phyloP scores from a whole-genome alignment of 2,329 filamentous ascomycete species.

The Lasiodiplodia hormozganensis region DNA sequence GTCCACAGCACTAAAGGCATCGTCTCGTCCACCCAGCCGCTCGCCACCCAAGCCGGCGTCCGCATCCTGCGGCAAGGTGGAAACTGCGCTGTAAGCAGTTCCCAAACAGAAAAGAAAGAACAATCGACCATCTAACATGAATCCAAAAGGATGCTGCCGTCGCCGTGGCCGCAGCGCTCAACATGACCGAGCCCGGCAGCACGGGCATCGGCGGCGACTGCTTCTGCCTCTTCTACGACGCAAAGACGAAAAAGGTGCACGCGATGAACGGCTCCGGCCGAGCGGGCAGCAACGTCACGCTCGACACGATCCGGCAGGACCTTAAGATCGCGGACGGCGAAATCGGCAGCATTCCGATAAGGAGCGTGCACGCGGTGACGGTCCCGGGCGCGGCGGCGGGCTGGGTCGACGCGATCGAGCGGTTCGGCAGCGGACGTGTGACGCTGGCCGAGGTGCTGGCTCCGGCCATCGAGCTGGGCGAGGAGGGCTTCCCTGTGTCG shows the following conservation, averaged over 20 bases:
- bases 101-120: background rate
- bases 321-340: conserved; percentile 69
- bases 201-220: conserved; percentile 97
- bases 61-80: conserved; percentile 85
- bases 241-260: conserved; percentile 78
- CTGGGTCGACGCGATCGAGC: conserved; percentile 88
- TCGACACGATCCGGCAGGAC: conserved; percentile 73
- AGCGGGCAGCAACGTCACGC: conserved; percentile 70
- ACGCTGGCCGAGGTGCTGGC: conserved; percentile 76
- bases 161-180: conserved; percentile 88
- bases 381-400: conserved; percentile 90
- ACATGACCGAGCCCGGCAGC: conserved; percentile 89
- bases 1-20: conserved; percentile 94
- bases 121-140: background rate
- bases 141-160: conserved; percentile 84
- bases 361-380: conserved; percentile 81
- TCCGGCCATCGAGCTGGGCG: conserved; percentile 84
- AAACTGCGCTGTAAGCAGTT: conserved; percentile 77
- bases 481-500: conserved; percentile 88
- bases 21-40: conserved; percentile 85
- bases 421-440: conserved; percentile 87
- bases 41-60: conserved; percentile 87
- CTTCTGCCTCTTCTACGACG: conserved; percentile 94
- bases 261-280: conserved; percentile 95
- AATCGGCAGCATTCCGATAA: conserved; percentile 70